Evolutionary conservation across 306 rosid genomes (phyloP), one percentile per base, ranked within the genome.

Genomic region (Boehmeria nivea): DNA sequence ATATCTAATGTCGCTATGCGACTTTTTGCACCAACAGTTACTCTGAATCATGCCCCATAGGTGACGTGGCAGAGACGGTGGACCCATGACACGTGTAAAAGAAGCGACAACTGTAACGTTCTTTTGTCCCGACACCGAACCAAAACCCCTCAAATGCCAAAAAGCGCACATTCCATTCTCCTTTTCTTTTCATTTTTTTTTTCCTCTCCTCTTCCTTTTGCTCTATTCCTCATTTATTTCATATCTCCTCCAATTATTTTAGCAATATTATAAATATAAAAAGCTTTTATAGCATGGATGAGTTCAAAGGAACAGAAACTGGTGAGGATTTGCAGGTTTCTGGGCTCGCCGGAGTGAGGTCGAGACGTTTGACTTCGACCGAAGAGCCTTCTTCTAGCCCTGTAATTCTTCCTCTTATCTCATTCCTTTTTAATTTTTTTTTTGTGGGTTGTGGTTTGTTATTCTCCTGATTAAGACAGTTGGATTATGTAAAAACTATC

Each of bases 71-170:
- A 11, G 26, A 4, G 6, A 9, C 0, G 1, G 20, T 49, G 85
- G 85, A 34, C 79, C 80, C 69, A 44, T 43, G 82, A 76, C 87
- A 83, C 94, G 87, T 86, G 95, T 75, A 81, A 89, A 87, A 83
- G 94, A 51, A 68, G 6, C 48, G 76, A 85, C 86, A 83, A 69
- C 73, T 77, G 85, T 81, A 68, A 60, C 66, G 27, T 22, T 66
- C 57, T 80, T 80, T 57, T 66, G 69, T 57, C 69, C 69, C 65
- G 63, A 25, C 72, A 60, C 69, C 63, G 27, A 71, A 67, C 55
- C 12, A 40, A 11, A 12, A 11, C 12, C 64, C 54, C 73, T 33
- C 38, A 33, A 33, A 33, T 4, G 38, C 45, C n/a, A 40, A 59
- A 21, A 47, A 37, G 10, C 7, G 36, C 15, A 40, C 43, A 20